These are phyloP conservation scores for Epichloe brachyelytri DNA, from an alignment of 2,329 filamentous ascomycete species.

Conservation along the genomic window DNA sequence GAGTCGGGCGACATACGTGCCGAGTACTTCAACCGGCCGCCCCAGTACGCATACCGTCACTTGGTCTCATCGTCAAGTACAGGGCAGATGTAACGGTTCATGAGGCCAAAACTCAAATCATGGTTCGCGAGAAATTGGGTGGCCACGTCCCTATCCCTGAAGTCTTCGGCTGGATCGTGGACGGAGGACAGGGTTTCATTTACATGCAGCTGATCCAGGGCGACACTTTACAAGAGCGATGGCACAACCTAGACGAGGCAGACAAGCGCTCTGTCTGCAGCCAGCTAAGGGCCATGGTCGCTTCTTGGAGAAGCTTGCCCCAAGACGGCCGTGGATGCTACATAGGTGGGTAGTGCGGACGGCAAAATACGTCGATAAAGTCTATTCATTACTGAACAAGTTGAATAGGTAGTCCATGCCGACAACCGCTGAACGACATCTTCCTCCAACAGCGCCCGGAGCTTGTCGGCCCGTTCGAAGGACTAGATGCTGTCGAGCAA, in stretches of 20 bases:
- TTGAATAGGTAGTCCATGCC: conserved; percentile 15
- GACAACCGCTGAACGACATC: conserved; percentile 19
- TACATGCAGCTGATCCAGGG: conserved; percentile 15
- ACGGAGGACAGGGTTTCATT: conserved; percentile 12
- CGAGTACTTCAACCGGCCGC: conserved; percentile 13
- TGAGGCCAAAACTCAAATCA: conserved; percentile 18
- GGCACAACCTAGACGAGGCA: conserved; percentile 7
- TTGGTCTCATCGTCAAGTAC: conserved; percentile 23
- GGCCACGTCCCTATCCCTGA: conserved; percentile 13
- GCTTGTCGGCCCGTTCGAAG: conserved; percentile 17
- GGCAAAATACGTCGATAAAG: neutral
- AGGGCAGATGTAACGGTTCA: conserved; percentile 16
- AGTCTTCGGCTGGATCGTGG: conserved; percentile 22
- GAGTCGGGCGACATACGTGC: conserved; percentile 7
- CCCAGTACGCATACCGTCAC: conserved; percentile 19
- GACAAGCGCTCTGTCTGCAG: conserved; percentile 16
- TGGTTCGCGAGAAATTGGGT: conserved; percentile 14
- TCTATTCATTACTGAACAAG: conserved; percentile 11
- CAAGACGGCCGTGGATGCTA: conserved; percentile 8
- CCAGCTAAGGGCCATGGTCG: conserved; percentile 15
- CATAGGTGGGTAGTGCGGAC: conserved; percentile 8
- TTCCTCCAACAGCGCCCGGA: conserved; percentile 12
- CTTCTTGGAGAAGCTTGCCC: conserved; percentile 9
- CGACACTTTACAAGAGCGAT: conserved; percentile 11
- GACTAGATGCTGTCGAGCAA: conserved; percentile 15